phyloP scores from a whole-genome alignment of 1,284 basidiomycete genomes.

The Lentinula novae-zelandiae region DNA sequence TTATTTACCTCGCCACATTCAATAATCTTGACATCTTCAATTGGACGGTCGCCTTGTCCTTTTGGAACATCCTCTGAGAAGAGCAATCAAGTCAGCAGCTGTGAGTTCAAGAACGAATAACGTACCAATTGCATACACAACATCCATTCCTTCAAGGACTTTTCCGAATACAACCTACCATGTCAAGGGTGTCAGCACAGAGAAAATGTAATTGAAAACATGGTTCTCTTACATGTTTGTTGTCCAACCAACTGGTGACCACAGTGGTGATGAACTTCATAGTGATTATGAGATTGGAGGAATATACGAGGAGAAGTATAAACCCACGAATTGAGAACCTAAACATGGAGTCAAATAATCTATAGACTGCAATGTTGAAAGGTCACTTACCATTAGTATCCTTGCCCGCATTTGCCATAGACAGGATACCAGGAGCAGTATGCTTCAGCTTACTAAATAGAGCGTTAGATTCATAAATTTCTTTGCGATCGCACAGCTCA shows the following conservation, averaged over 20 bases:
- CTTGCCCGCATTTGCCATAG: conserved; percentile 92
- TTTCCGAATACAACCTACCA: conserved; percentile 85
- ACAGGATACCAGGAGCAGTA: conserved; percentile 79
- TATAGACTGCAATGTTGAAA: not conserved
- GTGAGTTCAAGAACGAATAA: conserved; percentile 9
- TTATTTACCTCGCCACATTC: conserved; percentile 79
- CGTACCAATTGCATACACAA: conserved; percentile 72
- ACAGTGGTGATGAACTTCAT: conserved; percentile 79
- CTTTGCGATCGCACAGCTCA: conserved; percentile 31
- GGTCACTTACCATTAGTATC: conserved; percentile 70
- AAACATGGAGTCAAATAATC: conserved; percentile 17
- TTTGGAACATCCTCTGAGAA: conserved; percentile 67
- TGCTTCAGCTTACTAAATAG: conserved; percentile 81
- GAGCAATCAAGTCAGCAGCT: conserved; percentile 16
- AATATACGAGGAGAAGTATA: conserved; percentile 1
- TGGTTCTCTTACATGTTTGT: conserved; percentile 55
- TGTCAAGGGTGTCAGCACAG: conserved; percentile 7
- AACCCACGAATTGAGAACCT: conserved; percentile 82
- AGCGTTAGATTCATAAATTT: not conserved
- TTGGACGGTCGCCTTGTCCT: conserved; percentile 65
- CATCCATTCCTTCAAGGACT: conserved; percentile 87
- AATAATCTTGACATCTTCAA: conserved; percentile 70
- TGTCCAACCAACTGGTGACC: conserved; percentile 74
- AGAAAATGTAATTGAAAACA: conserved; percentile 5
- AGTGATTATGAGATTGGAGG: conserved; percentile 7